phyloP scores from a whole-genome alignment of 2,329 filamentous ascomycete species.

The Bisporella sp. region DNA sequence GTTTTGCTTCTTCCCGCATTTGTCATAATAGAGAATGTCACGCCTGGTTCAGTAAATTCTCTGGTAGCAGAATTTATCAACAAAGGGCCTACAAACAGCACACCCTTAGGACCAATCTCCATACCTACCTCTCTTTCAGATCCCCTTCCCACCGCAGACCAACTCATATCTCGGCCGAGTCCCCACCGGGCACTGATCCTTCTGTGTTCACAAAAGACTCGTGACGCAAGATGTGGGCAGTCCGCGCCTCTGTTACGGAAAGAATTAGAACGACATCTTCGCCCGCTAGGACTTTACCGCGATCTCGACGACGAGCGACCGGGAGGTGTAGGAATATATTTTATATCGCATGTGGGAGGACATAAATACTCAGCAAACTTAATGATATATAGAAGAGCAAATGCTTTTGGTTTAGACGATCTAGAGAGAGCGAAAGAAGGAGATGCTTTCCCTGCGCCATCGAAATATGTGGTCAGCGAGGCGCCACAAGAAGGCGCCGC shows the following conservation, averaged over 20 bases:
- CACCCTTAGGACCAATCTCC: constrained; percentile 55
- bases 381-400: constrained; percentile 68
- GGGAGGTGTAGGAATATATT: constrained; percentile 91
- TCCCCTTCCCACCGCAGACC: constrained; percentile 26
- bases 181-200: constrained; percentile 84
- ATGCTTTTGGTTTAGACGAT: constrained; percentile 27
- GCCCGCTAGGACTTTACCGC: constrained; percentile 75
- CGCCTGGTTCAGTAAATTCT: constrained; percentile 62
- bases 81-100: constrained; percentile 65
- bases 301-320: constrained; percentile 84
- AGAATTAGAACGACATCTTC: constrained; percentile 84
- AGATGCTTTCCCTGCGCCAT: constrained; percentile 23
- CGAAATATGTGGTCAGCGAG: constrained; percentile 19
- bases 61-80: constrained; percentile 68
- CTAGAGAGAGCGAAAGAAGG: constrained; percentile 27
- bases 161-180: constrained; percentile 55
- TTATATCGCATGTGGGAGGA: constrained; percentile 91
- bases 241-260: constrained; percentile 82
- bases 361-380: constrained; percentile 97
- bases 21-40: constrained; percentile 75
- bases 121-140: constrained; percentile 27
- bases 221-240: constrained; percentile 90
- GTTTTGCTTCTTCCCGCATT: constrained; percentile 82
- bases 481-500: constrained; percentile 51
- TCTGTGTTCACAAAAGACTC: constrained; percentile 89